Percentiles rank a stretch among this genome's conserved stretches.
Conservation (phyloP, 192 early-diverging fungal species). For the Umbelopsis isabellina region DNA sequence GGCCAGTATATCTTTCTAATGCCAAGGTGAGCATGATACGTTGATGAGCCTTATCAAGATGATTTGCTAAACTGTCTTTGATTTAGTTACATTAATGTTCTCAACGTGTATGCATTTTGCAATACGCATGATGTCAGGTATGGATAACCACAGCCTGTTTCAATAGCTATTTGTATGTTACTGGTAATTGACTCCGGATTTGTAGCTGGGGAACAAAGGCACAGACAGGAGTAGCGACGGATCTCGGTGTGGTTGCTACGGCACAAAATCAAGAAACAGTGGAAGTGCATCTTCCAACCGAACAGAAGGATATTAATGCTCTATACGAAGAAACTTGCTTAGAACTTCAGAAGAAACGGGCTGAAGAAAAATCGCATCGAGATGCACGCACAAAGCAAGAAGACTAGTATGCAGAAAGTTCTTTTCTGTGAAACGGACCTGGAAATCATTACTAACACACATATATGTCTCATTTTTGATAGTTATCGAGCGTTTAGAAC, state of each 20-base stretch:
- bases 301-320: constrained; percentile 73
- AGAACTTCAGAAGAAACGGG: constrained; percentile 47
- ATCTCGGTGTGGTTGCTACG: constrained; percentile 71
- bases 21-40: constrained; percentile 39
- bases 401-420: constrained; percentile 56
- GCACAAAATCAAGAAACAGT: constrained; percentile 63
- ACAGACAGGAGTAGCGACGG: constrained; percentile 65
- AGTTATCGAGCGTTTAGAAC: constrained; percentile 84
- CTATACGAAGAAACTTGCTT: constrained; percentile 75
- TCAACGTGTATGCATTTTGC: constrained; percentile 90
- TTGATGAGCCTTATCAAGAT: not conserved
- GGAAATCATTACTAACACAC: not conserved
- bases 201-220: constrained; percentile 91
- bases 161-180: not conserved
- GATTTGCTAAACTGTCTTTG: constrained; percentile 23
- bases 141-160: not conserved
- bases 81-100: constrained; percentile 77
- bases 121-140: constrained; percentile 88
- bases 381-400: constrained; percentile 78
- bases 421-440: not conserved
- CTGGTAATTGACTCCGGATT: not conserved
- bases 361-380: constrained; percentile 47
- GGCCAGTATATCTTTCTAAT: constrained; percentile 82
- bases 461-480: not conserved
- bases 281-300: constrained; percentile 72